Evolutionary conservation across 805 yeast genomes (phyloP), one percentile per base, ranked within the genome.

Genomic region (Danielia oregonensis): DNA sequence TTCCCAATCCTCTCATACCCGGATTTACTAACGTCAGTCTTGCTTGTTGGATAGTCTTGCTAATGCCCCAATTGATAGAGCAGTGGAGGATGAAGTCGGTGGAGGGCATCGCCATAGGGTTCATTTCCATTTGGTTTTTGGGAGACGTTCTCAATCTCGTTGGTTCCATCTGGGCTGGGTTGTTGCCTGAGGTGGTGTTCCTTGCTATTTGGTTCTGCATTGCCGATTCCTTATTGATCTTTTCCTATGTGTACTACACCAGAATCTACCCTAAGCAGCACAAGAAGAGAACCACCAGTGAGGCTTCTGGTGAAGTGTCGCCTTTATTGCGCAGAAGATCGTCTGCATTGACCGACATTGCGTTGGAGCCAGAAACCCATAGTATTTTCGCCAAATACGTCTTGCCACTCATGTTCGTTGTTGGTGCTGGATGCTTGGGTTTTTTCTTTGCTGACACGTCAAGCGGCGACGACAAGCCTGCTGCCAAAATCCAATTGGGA

Each of bases 41-140:
- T 26, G 87, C 91, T 0, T 81, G 91, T 55, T 85, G 89, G 88
- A 70, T 85, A 9, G 88, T 84, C 10, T 59, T 84, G 26, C 68
- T 84, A 38, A 61, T 85, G 45, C 93, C 94, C 0, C 94, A 84
- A 54, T 68, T 84, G 30, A 71, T 84, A 17, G 94, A 84, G 54
- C 91, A 84, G 59, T 85, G 88, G 88, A 61, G 84, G 35, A 59
- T 78, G 35, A 78, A 84, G 51, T 72, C 79, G 12, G 85, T 87
- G 4, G 89, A 82, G 22, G 94, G 94, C 5, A 77, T 84, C 16
- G 76, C 91, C 24, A 69, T 81, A 21, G 73, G 79, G 5, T 83
- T 85, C 48, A 69, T 84, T 17, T 45, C 72, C 8, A 72, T 79
- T 33, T 84, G 93, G 93, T 70, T 81, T 25, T 46, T 78, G 12